phyloP scores from a whole-genome alignment of 2,329 filamentous ascomycete species.

The Fusarium clavum region DNA sequence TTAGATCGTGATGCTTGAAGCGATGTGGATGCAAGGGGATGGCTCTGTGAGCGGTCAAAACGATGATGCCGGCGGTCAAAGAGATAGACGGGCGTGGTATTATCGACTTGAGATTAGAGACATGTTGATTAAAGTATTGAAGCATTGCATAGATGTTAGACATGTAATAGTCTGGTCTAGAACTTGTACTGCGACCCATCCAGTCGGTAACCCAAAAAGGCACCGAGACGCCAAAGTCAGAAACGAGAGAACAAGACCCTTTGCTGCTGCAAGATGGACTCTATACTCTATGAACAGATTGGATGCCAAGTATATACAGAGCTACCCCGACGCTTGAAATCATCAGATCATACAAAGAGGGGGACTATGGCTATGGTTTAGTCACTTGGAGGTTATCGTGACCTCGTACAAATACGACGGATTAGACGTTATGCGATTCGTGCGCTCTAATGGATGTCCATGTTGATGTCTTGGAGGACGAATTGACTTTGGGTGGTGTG shows the following conservation, averaged over 20 bases:
- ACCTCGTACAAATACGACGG: constrained; percentile 9
- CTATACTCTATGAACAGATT: not conserved
- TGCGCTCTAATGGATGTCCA: constrained; percentile 2
- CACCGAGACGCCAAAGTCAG: constrained; percentile 4
- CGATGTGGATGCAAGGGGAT: not conserved
- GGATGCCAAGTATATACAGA: not conserved
- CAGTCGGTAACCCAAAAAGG: not conserved
- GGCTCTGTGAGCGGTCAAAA: constrained; percentile 6
- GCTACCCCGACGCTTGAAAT: not conserved
- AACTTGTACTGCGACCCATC: not conserved
- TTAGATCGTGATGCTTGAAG: not conserved
- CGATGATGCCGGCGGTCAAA: not conserved
- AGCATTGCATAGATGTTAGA: constrained; percentile 1
- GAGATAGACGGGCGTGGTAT: not conserved
- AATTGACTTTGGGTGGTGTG: constrained; percentile 35
- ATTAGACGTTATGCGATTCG: constrained; percentile 5
- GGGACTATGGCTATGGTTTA: not conserved
- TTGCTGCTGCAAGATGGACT: not conserved
- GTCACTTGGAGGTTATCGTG: not conserved
- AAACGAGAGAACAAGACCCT: not conserved
- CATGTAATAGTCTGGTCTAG: constrained; percentile 11
- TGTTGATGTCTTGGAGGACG: not conserved
- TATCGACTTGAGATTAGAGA: not conserved
- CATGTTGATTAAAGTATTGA: not conserved
- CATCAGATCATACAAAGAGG: not conserved